Evolutionary conservation across 2,329 filamentous ascomycete genomes (phyloP).

Genomic region (Dothideomycetidae sp.): DNA sequence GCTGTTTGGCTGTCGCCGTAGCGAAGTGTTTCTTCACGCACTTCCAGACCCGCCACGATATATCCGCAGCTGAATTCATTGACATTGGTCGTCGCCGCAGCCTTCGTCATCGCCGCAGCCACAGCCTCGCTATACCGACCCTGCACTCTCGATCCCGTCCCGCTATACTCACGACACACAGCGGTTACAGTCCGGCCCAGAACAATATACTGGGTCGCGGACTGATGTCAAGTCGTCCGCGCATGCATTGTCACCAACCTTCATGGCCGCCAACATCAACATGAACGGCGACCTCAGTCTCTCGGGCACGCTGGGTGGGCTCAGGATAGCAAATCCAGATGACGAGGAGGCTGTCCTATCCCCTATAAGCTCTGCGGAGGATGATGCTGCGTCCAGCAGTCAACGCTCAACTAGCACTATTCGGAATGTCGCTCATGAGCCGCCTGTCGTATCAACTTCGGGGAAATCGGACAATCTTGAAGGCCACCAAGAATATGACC

Average conservation of each 20-base stretch:
- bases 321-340: conserved; percentile 95
- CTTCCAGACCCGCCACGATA: too few relatives aligned
- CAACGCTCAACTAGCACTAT: conserved; percentile 7
- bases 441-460: conserved; percentile 2
- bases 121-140: too few relatives aligned
- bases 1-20: too few relatives aligned
- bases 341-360: conserved; percentile 37
- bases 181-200: too few relatives aligned
- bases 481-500: neutral
- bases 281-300: conserved; percentile 93
- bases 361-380: conserved; percentile 15
- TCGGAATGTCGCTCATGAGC: conserved; percentile 5
- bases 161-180: too few relatives aligned
- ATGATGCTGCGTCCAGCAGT: conserved; percentile 13
- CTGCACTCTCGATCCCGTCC: too few relatives aligned
- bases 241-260: conserved; percentile 8
- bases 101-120: too few relatives aligned
- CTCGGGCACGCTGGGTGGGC: conserved; percentile 78
- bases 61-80: too few relatives aligned
- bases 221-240: conserved; percentile 13
- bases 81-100: too few relatives aligned
- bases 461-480: conserved; percentile 1
- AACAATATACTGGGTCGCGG: too few relatives aligned
- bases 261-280: conserved; percentile 18
- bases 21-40: too few relatives aligned